Conservation (phyloP, 2,329 filamentous ascomycete genomes). For the Paecilomyces sp. region DNA sequence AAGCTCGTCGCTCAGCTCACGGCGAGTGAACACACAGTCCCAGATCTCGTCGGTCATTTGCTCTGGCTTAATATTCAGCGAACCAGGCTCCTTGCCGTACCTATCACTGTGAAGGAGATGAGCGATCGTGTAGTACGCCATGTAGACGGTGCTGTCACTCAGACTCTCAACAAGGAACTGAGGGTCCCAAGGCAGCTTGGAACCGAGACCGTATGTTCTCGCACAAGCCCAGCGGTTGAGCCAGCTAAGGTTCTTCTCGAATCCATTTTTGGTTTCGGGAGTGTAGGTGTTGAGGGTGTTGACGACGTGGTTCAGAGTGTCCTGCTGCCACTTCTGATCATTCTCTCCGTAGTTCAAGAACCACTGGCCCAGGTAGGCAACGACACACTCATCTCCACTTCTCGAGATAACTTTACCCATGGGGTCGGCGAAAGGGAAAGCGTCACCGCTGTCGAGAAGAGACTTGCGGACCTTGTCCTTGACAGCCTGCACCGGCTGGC, state of each 20-base stretch:
- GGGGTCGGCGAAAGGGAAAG: conserved; percentile 90
- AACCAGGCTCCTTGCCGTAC: conserved; percentile 67
- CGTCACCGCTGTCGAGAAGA: conserved; percentile 67
- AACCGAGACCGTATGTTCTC: conserved; percentile 83
- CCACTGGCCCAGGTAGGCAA: conserved; percentile 92
- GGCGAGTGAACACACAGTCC: conserved; percentile 87
- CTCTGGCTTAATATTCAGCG: conserved; percentile 63
- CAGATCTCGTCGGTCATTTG: conserved; percentile 94
- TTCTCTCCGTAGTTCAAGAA: conserved; percentile 95
- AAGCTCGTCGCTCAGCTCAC: conserved; percentile 60
- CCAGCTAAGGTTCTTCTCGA: conserved; percentile 84
- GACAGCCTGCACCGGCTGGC: conserved; percentile 75
- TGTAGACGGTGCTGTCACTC: conserved; percentile 86
- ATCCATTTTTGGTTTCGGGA: conserved; percentile 68
- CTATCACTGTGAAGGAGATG: conserved; percentile 72
- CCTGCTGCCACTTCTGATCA: conserved; percentile 67
- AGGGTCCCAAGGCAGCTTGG: conserved; percentile 89
- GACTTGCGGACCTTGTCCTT: conserved; percentile 78
- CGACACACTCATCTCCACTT: conserved; percentile 88
- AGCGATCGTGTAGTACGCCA: conserved; percentile 55
- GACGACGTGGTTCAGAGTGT: conserved; percentile 65
- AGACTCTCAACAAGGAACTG: conserved; percentile 87
- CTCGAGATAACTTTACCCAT: conserved; percentile 83
- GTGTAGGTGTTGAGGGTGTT: conserved; percentile 72
- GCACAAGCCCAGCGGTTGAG: conserved; percentile 94